phyloP scores from a whole-genome alignment of 2,329 filamentous ascomycete species.

The Stenocarpella maydis region DNA sequence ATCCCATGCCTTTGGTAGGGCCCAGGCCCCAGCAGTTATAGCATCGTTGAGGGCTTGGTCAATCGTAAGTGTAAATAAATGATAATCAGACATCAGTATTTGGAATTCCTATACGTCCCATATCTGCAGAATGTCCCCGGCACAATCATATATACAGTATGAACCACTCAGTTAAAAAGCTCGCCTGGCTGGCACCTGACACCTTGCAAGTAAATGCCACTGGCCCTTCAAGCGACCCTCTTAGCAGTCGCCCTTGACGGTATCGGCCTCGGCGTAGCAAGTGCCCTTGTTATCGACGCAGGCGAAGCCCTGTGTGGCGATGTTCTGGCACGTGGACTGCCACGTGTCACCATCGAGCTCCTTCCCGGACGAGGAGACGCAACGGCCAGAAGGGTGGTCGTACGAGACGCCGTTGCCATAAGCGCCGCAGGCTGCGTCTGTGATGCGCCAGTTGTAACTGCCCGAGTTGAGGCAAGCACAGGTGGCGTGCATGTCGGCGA shows the following conservation, averaged over 20 bases:
- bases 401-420: slow-evolving; percentile 36
- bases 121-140: slow-evolving; percentile 24
- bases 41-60: too few species aligned
- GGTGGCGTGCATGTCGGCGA: slow-evolving; percentile 39
- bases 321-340: slow-evolving; percentile 36
- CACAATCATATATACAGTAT: slow-evolving; percentile 28
- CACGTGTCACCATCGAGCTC: slow-evolving; percentile 37
- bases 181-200: not conserved
- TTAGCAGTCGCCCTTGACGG: slow-evolving; percentile 33
- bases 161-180: slow-evolving; percentile 20
- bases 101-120: slow-evolving; percentile 18
- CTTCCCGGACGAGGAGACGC: slow-evolving; percentile 30
- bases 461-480: slow-evolving; percentile 39
- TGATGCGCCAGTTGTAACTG: slow-evolving; percentile 40
- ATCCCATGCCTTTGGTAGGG: too few species aligned
- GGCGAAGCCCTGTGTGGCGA: slow-evolving; percentile 35
- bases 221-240: not conserved
- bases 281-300: slow-evolving; percentile 39
- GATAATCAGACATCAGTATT: not conserved
- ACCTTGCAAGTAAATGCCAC: too few species aligned
- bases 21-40: too few species aligned
- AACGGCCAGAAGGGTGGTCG: slow-evolving; percentile 35
- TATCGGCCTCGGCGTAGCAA: slow-evolving; percentile 34
- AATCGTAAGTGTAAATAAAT: too few species aligned
- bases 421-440: slow-evolving; percentile 36